phyloP scores from a whole-genome alignment of 345 rosid species.

The Orychophragmus violaceus region DNA sequence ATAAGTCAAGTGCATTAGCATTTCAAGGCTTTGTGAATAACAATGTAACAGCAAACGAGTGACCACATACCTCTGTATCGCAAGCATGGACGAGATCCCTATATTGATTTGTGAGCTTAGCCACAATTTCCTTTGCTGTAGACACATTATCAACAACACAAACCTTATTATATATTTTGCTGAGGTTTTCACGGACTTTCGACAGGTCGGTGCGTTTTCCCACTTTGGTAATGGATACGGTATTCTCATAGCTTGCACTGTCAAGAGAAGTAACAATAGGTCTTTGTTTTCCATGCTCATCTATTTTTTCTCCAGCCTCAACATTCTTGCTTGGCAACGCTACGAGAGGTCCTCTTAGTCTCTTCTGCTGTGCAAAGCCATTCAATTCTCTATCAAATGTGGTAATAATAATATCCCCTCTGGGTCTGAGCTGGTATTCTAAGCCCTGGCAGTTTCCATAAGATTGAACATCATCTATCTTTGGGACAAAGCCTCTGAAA shows the following conservation, averaged over 20 bases:
- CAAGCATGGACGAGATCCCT: constrained; percentile 79
- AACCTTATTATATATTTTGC: constrained; percentile 48
- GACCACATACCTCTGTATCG: constrained; percentile 77
- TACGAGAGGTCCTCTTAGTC: not conserved
- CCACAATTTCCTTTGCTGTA: constrained; percentile 55
- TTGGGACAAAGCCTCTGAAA: constrained; percentile 8
- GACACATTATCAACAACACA: constrained; percentile 53
- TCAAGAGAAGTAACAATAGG: constrained; percentile 3
- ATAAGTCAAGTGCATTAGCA: not conserved
- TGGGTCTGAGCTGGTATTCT: not conserved
- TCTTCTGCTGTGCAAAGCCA: constrained; percentile 18
- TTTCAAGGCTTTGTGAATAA: not conserved
- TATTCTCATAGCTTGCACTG: not conserved
- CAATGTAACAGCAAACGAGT: not conserved
- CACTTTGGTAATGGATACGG: constrained; percentile 10
- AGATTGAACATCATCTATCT: constrained; percentile 2
- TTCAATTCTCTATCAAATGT: constrained; percentile 17
- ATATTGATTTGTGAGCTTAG: constrained; percentile 55
- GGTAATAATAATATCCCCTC: not conserved
- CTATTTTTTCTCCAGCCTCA: not conserved
- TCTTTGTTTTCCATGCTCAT: not conserved
- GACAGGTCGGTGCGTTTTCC: not conserved
- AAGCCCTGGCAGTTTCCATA: constrained; percentile 12
- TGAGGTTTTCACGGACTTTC: constrained; percentile 41
- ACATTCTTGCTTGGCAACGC: constrained; percentile 10